These are phyloP conservation scores for Saccharomycopsis sp. DNA, from an alignment of 805 yeast species.

Conservation along the genomic window DNA sequence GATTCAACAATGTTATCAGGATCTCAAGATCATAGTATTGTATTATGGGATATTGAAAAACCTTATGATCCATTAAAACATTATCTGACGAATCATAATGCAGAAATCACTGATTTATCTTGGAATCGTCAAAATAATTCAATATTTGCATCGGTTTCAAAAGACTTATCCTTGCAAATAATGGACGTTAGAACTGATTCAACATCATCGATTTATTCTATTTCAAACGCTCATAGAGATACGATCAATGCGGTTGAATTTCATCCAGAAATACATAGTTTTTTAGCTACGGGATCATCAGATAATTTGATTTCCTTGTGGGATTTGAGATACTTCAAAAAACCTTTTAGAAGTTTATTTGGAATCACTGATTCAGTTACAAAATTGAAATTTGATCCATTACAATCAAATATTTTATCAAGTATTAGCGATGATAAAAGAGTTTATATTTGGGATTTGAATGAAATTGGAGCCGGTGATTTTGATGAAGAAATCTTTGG, in stretches of 20 bases:
- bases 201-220: conserved; percentile 27
- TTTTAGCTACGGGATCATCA: conserved; percentile 69
- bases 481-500: conserved; percentile 41
- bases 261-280: conserved; percentile 40
- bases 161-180: conserved; percentile 51
- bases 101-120: conserved; percentile 44
- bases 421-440: conserved; percentile 60
- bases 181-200: conserved; percentile 39
- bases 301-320: conserved; percentile 66
- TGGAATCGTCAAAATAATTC: conserved; percentile 37
- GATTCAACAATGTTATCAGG: conserved; percentile 43
- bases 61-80: conserved; percentile 24
- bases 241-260: conserved; percentile 63
- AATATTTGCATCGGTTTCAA: conserved; percentile 62
- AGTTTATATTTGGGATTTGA: conserved; percentile 66
- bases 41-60: conserved; percentile 47
- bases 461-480: conserved; percentile 44
- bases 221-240: conserved; percentile 41
- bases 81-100: not conserved
- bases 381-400: conserved; percentile 44
- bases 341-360: conserved; percentile 51
- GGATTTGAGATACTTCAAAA: conserved; percentile 56
- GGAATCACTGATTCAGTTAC: conserved; percentile 55
- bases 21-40: conserved; percentile 56
- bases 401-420: conserved; percentile 41